Conservation (phyloP, 495 filamentous ascomycete species). For the Xylaria flabelliformis region DNA sequence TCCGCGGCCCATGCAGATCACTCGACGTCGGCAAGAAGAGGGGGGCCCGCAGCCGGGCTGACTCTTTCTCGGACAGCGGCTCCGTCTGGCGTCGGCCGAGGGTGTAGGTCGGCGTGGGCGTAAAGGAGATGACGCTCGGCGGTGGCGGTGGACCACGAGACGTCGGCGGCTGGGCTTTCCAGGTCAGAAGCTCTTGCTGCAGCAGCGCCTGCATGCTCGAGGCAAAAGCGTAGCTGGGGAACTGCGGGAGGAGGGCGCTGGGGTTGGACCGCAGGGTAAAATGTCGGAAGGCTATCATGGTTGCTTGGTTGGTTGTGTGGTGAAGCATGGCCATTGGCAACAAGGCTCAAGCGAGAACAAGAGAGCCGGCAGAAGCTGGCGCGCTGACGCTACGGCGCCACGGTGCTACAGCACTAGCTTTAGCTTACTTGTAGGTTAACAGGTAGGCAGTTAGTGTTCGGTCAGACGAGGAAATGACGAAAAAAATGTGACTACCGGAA, state of each 20-base stretch:
- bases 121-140: conserved; percentile 83
- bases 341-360: background rate
- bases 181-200: conserved; percentile 51
- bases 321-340: background rate
- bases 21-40: conserved; percentile 43
- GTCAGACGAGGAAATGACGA: background rate
- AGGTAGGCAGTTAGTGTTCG: background rate
- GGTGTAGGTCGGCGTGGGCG: conserved; percentile 86
- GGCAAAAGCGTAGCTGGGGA: conserved; percentile 49
- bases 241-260: conserved; percentile 45
- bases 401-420: background rate
- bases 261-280: conserved; percentile 67
- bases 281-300: conserved; percentile 62
- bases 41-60: conserved; percentile 46
- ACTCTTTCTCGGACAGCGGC: conserved; percentile 54
- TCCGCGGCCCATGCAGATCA: conserved; percentile 42
- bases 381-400: background rate
- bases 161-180: conserved; percentile 46
- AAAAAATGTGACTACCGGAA: background rate
- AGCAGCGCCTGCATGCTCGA: conserved; percentile 49
- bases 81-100: conserved; percentile 82
- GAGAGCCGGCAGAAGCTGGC: background rate
- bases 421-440: background rate
- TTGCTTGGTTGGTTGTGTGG: background rate
- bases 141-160: conserved; percentile 47